Evolutionary conservation across 129 eudicot species (phyloP).

Genomic region (Tanacetum coccineum): DNA sequence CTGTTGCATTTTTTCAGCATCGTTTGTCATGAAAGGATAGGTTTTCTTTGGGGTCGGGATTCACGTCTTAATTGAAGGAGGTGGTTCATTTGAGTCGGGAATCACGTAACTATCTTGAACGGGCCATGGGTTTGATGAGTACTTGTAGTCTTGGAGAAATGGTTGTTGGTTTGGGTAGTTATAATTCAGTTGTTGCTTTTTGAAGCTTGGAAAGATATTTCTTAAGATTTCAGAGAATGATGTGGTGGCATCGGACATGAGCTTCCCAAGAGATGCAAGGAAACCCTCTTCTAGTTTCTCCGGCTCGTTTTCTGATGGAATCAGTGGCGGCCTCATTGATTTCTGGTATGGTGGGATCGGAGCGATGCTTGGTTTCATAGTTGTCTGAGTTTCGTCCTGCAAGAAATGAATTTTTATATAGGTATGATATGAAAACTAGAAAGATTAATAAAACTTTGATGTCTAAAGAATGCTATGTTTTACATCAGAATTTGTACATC

Average conservation of each 20-base stretch:
- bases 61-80: too few species aligned
- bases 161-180: conserved; percentile 42
- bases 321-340: conserved; percentile 63
- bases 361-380: conserved; percentile 34
- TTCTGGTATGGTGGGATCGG: conserved; percentile 49
- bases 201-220: conserved; percentile 52
- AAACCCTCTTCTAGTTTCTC: conserved; percentile 85
- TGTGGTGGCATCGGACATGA: conserved; percentile 49
- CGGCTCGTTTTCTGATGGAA: conserved; percentile 62
- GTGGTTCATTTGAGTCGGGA: too few species aligned
- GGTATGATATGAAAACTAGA: conserved; percentile 1
- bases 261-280: conserved; percentile 62
- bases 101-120: too few species aligned
- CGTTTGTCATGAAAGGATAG: too few species aligned
- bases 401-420: conserved; percentile 7
- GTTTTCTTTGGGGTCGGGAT: too few species aligned
- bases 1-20: too few species aligned
- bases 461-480: too few species aligned
- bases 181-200: conserved; percentile 34
- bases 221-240: conserved; percentile 59
- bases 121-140: too few species aligned
- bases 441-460: too few species aligned
- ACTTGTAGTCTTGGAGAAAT: conserved; percentile 33
- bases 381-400: conserved; percentile 40
- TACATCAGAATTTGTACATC: too few species aligned